Base-by-base conservation (phyloP, 768 basidiomycete genomes). In the Russula dissimulans region DNA sequence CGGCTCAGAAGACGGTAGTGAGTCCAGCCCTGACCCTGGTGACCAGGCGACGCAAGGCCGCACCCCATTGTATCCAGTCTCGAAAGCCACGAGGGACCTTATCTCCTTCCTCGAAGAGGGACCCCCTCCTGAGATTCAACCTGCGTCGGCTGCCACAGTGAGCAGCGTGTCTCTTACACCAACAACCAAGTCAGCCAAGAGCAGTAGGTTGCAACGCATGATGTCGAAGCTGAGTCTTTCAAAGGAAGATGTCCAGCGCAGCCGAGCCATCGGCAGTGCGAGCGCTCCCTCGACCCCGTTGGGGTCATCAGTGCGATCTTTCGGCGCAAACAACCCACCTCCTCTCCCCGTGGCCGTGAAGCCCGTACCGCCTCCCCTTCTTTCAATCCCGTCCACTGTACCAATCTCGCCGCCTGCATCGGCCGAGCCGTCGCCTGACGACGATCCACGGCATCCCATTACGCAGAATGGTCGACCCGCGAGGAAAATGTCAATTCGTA, bases 141-240 rank as follows among this genome's bases (percentile, higher is more conserved):
- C 67, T 49, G 39, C 47, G 10, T 46, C 53, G n/a, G 12, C 59
- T 1, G 63, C 63, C 17, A 41, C 63, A 26, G 36, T 52, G 32
- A 64, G 63, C 47, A 8, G 39, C 14, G 53, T 53, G 38, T 66
- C 65, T 12, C 62, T 66, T 29, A 56, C 65, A 3, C 63, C 65
- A 32, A 66, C 62, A n/a, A 66, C 62, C 31, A 66, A 64, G 55
- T 64, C 62, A 5, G 73, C 73, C 51, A 78, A 73, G 65, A 56
- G 69, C n/a, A 61, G 82, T 50, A 79, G 89, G 29, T 73, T 93
- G 61, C 86, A 87, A 71, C 81, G 84, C 63, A 91, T 94, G 84
- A 87, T 94, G 66, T 91, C 89, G 18, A 86, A 83, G 66, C 75
- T 92, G 31, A 85, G 14, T 81, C 41, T 69, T 69, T 18, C 67